Conservation (phyloP, 148 eudicot genomes). For the Rheum nobile region DNA sequence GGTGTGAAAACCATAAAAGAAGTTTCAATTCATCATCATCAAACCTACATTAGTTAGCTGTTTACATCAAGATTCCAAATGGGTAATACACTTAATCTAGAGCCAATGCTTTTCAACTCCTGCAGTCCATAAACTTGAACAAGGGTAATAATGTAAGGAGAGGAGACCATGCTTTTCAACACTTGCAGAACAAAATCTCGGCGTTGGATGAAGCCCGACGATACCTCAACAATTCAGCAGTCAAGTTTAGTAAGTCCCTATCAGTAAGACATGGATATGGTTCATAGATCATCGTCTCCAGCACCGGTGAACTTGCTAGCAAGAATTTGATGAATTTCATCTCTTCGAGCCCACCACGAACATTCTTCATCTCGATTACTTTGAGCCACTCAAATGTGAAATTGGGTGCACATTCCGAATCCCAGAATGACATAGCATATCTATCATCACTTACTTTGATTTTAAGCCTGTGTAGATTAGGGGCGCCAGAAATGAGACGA, state of each 20-base stretch:
- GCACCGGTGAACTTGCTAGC: conserved; percentile 25
- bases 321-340: conserved; percentile 46
- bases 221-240: background rate
- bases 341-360: conserved; percentile 58
- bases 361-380: conserved; percentile 51
- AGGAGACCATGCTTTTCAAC: no score
- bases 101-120: no score
- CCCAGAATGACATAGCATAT: background rate
- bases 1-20: no score
- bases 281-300: conserved; percentile 27
- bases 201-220: background rate
- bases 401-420: background rate
- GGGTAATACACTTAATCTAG: no score
- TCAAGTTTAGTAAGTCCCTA: background rate
- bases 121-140: no score
- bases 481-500: conserved; percentile 39
- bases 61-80: no score
- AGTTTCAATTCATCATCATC: no score
- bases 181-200: background rate
- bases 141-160: no score
- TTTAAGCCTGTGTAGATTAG: conserved; percentile 66
- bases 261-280: background rate
- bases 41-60: no score
- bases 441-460: conserved; percentile 17
- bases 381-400: conserved; percentile 20